Percentiles rank a stretch among this genome's conserved stretches.
These are phyloP conservation scores for Helianthus tuberosus DNA, from an alignment of 129 eudicot species.

Conservation along the genomic window DNA sequence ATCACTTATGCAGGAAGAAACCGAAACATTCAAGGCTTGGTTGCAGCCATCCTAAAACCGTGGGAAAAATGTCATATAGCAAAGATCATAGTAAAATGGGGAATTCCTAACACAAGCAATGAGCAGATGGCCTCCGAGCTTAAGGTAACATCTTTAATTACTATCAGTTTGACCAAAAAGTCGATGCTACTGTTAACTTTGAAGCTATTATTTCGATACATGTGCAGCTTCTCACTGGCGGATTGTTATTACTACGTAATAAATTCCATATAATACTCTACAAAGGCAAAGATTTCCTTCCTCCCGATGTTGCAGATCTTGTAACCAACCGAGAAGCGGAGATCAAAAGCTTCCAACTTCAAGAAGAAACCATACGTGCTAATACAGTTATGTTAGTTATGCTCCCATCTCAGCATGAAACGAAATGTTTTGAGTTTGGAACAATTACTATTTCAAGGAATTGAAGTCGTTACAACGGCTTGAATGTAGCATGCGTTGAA, in stretches of 20 bases:
- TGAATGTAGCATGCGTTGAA: no score
- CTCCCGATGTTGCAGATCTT: conserved; percentile 65
- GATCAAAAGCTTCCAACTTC: conserved; percentile 57
- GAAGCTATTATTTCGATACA: conserved; percentile 16
- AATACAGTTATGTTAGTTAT: conserved; percentile 22
- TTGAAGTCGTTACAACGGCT: no score
- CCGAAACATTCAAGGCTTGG: conserved; percentile 91
- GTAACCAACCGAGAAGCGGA: conserved; percentile 74
- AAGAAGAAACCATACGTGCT: conserved; percentile 81
- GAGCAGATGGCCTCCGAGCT: conserved; percentile 58
- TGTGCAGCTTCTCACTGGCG: conserved; percentile 92
- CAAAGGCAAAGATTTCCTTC: conserved; percentile 93
- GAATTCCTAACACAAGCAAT: conserved; percentile 83
- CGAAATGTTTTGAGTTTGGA: no score
- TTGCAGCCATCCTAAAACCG: conserved; percentile 78
- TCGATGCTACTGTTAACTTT: conserved; percentile 18
- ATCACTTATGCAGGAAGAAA: conserved; percentile 67
- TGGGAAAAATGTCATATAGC: conserved; percentile 93
- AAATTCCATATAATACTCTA: conserved; percentile 85
- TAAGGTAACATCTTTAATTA: conserved; percentile 52
- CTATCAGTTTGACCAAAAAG: conserved; percentile 20
- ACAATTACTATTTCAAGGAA: no score
- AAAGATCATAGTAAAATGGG: conserved; percentile 93
- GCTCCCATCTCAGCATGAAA: no score
- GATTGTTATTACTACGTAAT: conserved; percentile 87